A percentile compares a stretch with the other conserved stretches of the same genome.
These are phyloP conservation scores for Fusarium sp. DNA, from an alignment of 2,329 filamentous ascomycete species.

Conservation along the genomic window DNA sequence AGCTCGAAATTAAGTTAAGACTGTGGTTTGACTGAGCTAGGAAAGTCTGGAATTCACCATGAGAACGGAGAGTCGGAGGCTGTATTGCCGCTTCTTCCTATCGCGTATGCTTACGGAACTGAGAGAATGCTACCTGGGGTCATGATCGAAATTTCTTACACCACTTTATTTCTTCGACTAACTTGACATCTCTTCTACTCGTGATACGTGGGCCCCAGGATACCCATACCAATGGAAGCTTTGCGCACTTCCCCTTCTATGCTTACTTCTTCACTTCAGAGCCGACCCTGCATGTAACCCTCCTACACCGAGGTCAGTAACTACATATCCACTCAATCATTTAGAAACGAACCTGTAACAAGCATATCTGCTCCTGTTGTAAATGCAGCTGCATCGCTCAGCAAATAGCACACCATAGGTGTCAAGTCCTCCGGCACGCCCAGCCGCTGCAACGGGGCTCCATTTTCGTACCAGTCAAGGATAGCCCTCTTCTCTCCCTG, in stretches of 20 bases:
- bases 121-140: rapidly evolving
- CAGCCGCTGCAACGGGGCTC: background rate
- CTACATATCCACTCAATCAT: rapidly evolving
- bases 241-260: too few relatives aligned
- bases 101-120: too few relatives aligned
- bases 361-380: background rate
- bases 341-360: background rate
- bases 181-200: too few relatives aligned
- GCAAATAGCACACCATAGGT: background rate
- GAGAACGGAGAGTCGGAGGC: background rate
- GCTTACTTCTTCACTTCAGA: background rate
- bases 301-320: background rate
- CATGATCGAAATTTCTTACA: too few relatives aligned
- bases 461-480: background rate
- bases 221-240: rapidly evolving
- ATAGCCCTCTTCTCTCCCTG: background rate
- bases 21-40: too few relatives aligned
- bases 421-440: background rate
- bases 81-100: rapidly evolving
- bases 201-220: rapidly evolving
- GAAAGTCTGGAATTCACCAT: rapidly evolving
- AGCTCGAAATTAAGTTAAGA: background rate
- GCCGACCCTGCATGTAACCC: background rate
- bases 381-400: background rate
- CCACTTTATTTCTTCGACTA: rapidly evolving